Evolutionary conservation across 768 basidiomycete species (phyloP).

Genomic region (Phaffia australis): DNA sequence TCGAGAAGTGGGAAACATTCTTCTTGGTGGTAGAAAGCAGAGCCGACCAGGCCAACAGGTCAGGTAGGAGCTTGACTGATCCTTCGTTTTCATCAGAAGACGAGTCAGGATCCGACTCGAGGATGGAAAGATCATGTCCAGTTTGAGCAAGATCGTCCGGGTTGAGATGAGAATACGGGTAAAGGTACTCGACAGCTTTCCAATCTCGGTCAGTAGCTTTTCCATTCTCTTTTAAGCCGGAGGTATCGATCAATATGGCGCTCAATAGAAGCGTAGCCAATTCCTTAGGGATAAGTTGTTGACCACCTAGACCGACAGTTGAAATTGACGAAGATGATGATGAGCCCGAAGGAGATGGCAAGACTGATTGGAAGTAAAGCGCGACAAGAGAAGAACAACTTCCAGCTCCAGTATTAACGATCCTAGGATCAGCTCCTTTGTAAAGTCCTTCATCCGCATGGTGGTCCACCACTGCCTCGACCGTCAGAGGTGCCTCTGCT

Average conservation of each 20-base stretch:
- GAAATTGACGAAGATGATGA: slow-evolving; percentile 63
- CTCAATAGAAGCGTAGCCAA: slow-evolving; percentile 68
- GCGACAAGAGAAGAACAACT: slow-evolving; percentile 67
- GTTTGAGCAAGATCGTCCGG: neutral
- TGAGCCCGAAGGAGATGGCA: slow-evolving; percentile 36
- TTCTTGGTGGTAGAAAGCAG: slow-evolving; percentile 49
- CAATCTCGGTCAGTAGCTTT: slow-evolving; percentile 62
- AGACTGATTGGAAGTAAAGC: slow-evolving; percentile 37
- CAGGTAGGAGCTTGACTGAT: neutral
- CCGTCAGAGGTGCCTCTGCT: slow-evolving; percentile 43
- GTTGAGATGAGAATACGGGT: slow-evolving; percentile 32
- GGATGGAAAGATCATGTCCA: neutral
- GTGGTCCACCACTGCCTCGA: slow-evolving; percentile 69
- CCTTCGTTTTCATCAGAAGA: neutral
- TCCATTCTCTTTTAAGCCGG: slow-evolving; percentile 61
- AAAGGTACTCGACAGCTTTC: slow-evolving; percentile 54
- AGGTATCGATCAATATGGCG: slow-evolving; percentile 78
- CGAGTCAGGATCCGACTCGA: neutral
- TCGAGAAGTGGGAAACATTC: slow-evolving; percentile 55
- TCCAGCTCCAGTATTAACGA: slow-evolving; percentile 51
- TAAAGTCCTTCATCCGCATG: slow-evolving; percentile 74
- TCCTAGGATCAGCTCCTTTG: slow-evolving; percentile 50
- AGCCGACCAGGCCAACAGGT: neutral
- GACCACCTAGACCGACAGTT: slow-evolving; percentile 38
- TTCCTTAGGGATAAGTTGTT: slow-evolving; percentile 43